Conservation (phyloP, 2,329 filamentous ascomycete species). For the Aspergillaceae sp. region DNA sequence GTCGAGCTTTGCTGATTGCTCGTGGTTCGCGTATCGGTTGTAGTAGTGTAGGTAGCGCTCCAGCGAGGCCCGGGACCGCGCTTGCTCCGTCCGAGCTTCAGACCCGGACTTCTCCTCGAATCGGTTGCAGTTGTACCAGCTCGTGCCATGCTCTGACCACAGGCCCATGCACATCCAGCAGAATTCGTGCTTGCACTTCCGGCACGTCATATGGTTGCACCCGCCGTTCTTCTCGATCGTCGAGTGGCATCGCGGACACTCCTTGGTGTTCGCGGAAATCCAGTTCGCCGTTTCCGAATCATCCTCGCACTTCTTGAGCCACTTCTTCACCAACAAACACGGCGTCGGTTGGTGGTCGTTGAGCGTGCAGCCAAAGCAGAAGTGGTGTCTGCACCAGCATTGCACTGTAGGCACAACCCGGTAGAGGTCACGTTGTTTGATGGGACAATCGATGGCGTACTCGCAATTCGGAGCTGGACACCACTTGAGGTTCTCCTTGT, state of each 20-base stretch:
- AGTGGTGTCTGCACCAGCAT: slow-evolving; percentile 74
- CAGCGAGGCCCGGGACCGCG: slow-evolving; percentile 77
- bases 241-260: slow-evolving; percentile 90
- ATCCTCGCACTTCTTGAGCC: slow-evolving; percentile 97
- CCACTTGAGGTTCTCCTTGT: slow-evolving; percentile 93
- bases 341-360: slow-evolving; percentile 89
- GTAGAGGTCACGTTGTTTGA: slow-evolving; percentile 80
- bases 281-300: slow-evolving; percentile 98
- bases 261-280: slow-evolving; percentile 98
- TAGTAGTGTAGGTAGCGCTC: slow-evolving; percentile 99
- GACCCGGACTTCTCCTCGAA: slow-evolving; percentile 92
- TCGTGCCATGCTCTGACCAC: slow-evolving; percentile 97
- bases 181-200: slow-evolving; percentile 93
- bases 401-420: slow-evolving; percentile 82
- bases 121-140: slow-evolving; percentile 98
- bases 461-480: slow-evolving; percentile 96
- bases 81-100: slow-evolving; percentile 85
- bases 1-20: slow-evolving; percentile 92
- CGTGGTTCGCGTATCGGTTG: slow-evolving; percentile 97
- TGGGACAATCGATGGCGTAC: slow-evolving; percentile 78
- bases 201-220: slow-evolving; percentile 96
- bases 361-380: slow-evolving; percentile 90
- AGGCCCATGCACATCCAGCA: slow-evolving; percentile 99
- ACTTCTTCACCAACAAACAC: slow-evolving; percentile 82
- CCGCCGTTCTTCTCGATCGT: slow-evolving; percentile 99